phyloP scores from a whole-genome alignment of 305 asterid species.

The Solanum hybrid region DNA sequence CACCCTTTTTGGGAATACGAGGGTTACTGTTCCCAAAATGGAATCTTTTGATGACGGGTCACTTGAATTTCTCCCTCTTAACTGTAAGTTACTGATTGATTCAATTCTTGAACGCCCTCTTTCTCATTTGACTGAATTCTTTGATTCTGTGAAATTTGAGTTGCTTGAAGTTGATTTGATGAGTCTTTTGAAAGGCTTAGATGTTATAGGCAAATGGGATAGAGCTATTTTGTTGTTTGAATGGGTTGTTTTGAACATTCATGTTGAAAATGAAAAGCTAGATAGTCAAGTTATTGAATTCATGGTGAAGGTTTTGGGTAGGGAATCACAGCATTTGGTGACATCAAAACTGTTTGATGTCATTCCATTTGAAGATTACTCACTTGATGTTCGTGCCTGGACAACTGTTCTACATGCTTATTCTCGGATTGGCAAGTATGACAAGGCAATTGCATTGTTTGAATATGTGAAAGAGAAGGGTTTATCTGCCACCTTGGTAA shows the following conservation, averaged over 20 bases:
- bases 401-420: slow-evolving; percentile 71
- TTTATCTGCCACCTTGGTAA: slow-evolving; percentile 55
- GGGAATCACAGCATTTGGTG: slow-evolving; percentile 70
- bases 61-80: slow-evolving; percentile 58
- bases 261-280: slow-evolving; percentile 34
- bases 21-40: slow-evolving; percentile 27
- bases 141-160: slow-evolving; percentile 49
- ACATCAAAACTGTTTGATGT: slow-evolving; percentile 69
- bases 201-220: slow-evolving; percentile 48
- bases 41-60: slow-evolving; percentile 28
- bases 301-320: slow-evolving; percentile 71
- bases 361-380: slow-evolving; percentile 50
- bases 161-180: slow-evolving; percentile 60
- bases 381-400: slow-evolving; percentile 72
- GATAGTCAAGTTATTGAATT: slow-evolving; percentile 74
- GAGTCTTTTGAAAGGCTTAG: slow-evolving; percentile 72
- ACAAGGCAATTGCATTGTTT: slow-evolving; percentile 64
- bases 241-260: slow-evolving; percentile 62
- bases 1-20: slow-evolving; percentile 23
- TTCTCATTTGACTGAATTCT: slow-evolving; percentile 39
- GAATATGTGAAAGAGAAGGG: slow-evolving; percentile 57
- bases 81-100: slow-evolving; percentile 61
- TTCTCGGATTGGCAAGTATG: slow-evolving; percentile 76
- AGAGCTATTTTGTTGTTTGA: slow-evolving; percentile 74
- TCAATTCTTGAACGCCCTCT: slow-evolving; percentile 49